Evolutionary conservation across 2,329 filamentous ascomycete genomes (phyloP), one percentile per base, ranked within the genome.

Genomic region (Cladosporium sp.): DNA sequence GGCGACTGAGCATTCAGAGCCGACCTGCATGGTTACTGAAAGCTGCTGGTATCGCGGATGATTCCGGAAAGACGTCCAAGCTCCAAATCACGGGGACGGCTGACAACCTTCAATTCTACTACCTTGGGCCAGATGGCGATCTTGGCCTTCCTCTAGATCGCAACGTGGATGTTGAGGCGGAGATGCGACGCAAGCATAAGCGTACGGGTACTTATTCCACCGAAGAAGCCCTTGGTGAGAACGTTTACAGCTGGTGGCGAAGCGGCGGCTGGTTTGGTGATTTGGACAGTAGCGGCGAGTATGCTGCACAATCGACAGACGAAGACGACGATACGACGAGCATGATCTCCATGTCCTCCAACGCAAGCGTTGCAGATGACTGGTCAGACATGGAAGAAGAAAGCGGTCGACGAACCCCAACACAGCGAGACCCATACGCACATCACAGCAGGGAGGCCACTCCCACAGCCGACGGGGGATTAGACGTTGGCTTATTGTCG

Each of bases 171-270:
- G 83, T 96, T 2, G 92, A 96, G 67, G 76, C 74, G 1, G 88
- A 93, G 64, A 83, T 91, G 58, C 80, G 88, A 57, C 79, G 79
- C 48, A 76, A 82, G 42, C 71, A 86, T 25, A 67, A 69, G 51
- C 72, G 66, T 39, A 69, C 65, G 49, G 66, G 62, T 61, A 66
- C 57, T 25, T 57, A 65, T 33, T 72, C 69, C 66, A 72, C 82
- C 35, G 86, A 93, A 58, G 78, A 79, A 22, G 79, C 80, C 33
- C 73, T 96, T 2, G 85, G 92, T 56, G 76, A 78, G 2, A 84
- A 82, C 52, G 72, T 96, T 1, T 97, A 96, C 65, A 75, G 76
- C 25, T 93, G 91, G 80, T 97, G 89, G 86, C 82, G 86, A 46
- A 75, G 77, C 48, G 89, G 88, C 16, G 89, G 88, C 7, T 87